Conservation (phyloP, 306 rosid genomes). For the Prunus fruticosa region DNA sequence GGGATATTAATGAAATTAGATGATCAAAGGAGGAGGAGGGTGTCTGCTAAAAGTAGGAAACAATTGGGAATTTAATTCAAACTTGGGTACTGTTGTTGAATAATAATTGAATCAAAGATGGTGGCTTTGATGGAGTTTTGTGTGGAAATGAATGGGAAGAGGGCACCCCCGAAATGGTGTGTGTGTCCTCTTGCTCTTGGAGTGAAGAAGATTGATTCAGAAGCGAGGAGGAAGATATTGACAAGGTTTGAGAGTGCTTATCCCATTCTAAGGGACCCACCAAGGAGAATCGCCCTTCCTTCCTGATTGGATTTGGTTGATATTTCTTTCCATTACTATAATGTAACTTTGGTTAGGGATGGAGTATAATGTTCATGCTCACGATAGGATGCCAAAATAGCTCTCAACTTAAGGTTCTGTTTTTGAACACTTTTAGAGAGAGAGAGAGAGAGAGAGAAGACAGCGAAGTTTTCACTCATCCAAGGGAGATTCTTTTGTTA, state of each 20-base stretch:
- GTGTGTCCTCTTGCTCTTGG: conserved; percentile 29
- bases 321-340: conserved; percentile 18
- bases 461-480: neutral
- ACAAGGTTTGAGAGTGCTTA: conserved; percentile 25
- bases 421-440: neutral
- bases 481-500: conserved; percentile 16
- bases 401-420: neutral
- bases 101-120: conserved; percentile 38
- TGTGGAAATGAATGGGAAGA: conserved; percentile 22
- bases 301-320: conserved; percentile 12
- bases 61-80: conserved; percentile 10
- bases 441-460: neutral
- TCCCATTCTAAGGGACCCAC: conserved; percentile 42
- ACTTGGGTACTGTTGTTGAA: neutral
- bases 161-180: too few species aligned
- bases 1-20: conserved; percentile 6
- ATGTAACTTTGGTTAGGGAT: conserved; percentile 21
- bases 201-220: conserved; percentile 22
- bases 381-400: neutral
- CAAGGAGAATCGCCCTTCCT: conserved; percentile 17
- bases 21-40: conserved; percentile 6
- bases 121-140: conserved; percentile 50
- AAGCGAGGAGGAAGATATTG: neutral
- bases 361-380: neutral
- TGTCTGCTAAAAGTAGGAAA: neutral